A percentile compares a stretch with the other conserved stretches of the same genome.
Evolutionary conservation across 2,329 filamentous ascomycete genomes (phyloP).

Genomic region (Dichotomopilus funicola): DNA sequence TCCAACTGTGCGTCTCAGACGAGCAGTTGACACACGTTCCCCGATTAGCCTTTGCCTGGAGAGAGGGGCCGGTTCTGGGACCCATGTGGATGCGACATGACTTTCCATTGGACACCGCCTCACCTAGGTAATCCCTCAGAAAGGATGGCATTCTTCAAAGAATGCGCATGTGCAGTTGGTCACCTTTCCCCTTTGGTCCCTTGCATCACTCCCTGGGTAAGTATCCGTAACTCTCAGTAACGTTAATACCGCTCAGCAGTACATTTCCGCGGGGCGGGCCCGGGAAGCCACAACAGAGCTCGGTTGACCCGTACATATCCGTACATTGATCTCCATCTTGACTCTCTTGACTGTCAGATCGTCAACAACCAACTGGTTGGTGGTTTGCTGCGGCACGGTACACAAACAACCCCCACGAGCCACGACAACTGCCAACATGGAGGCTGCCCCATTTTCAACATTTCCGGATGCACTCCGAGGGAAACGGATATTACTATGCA

Average conservation of each 20-base stretch:
- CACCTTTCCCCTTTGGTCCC: background rate
- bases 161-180: background rate
- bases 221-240: too few species aligned
- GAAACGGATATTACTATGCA: slow-evolving; percentile 5
- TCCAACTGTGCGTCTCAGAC: background rate
- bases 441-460: background rate
- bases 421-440: background rate
- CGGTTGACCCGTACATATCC: too few species aligned
- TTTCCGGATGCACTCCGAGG: slow-evolving; percentile 4
- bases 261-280: too few species aligned
- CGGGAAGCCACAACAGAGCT: too few species aligned
- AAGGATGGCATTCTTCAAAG: background rate
- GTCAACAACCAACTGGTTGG: too few species aligned
- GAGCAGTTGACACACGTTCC: slow-evolving; percentile 2
- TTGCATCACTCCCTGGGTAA: background rate
- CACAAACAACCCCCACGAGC: background rate
- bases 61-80: background rate
- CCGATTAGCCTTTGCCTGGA: background rate
- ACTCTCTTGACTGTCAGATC: background rate
- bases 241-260: too few species aligned
- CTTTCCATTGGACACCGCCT: background rate
- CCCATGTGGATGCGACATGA: background rate
- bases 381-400: background rate
- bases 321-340: background rate
- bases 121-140: background rate